phyloP scores from a whole-genome alignment of 2,329 filamentous ascomycete genomes.

The Magnaporthales sp. region DNA sequence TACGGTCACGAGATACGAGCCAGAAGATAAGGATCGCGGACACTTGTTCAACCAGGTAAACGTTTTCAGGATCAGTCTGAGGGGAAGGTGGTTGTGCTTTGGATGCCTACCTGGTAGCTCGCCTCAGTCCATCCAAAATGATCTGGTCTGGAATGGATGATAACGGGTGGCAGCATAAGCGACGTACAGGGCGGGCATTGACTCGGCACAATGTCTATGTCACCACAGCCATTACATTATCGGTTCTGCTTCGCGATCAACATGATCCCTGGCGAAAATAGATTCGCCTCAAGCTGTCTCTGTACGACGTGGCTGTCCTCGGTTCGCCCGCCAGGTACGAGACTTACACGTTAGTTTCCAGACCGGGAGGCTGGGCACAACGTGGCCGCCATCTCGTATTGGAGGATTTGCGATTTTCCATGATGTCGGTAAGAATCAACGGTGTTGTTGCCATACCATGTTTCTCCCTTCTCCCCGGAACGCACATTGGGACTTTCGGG shows the following conservation, averaged over 20 bases:
- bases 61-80: too few species aligned
- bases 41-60: too few species aligned
- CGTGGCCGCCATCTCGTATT: background rate
- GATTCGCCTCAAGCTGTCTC: background rate
- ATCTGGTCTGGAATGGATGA: background rate
- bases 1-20: too few species aligned
- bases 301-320: background rate
- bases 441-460: background rate
- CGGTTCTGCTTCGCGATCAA: background rate
- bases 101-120: background rate
- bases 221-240: background rate
- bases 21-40: too few species aligned
- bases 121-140: background rate
- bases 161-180: background rate
- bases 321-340: background rate
- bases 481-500: background rate
- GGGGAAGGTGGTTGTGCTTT: too few species aligned
- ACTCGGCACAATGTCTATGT: background rate
- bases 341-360: background rate
- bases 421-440: background rate
- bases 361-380: background rate
- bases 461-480: background rate
- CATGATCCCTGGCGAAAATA: background rate
- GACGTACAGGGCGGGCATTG: background rate
- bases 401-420: background rate